phyloP scores from a whole-genome alignment of 257 asterid genomes.

The Rubia yunnanensis region DNA sequence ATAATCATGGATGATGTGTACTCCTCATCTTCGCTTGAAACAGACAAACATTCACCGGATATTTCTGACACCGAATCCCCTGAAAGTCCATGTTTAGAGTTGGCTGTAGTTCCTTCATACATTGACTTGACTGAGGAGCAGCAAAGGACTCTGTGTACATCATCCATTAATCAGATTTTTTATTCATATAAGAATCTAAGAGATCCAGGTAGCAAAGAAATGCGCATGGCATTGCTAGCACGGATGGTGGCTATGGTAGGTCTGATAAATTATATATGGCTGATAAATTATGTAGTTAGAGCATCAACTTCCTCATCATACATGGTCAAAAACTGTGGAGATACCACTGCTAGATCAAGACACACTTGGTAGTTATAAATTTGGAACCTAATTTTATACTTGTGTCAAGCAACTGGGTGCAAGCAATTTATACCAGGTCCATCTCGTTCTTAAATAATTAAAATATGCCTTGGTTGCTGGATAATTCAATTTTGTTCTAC shows the following conservation, averaged over 20 bases:
- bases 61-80: conserved; percentile 33
- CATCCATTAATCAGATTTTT: conserved; percentile 69
- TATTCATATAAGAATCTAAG: conserved; percentile 47
- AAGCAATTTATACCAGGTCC: background rate
- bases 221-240: conserved; percentile 77
- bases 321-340: conserved; percentile 18
- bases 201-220: conserved; percentile 51
- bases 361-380: background rate
- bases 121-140: conserved; percentile 51
- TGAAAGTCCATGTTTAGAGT: conserved; percentile 42
- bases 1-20: conserved; percentile 50
- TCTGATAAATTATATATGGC: background rate
- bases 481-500: background rate
- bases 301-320: background rate
- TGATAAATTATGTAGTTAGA: background rate
- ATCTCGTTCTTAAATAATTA: background rate
- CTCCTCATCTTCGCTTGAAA: conserved; percentile 72
- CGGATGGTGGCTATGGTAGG: conserved; percentile 90
- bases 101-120: conserved; percentile 54
- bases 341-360: conserved; percentile 1
- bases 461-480: background rate
- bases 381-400: background rate
- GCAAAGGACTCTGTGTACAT: conserved; percentile 39
- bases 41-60: conserved; percentile 49
- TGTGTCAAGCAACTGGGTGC: background rate